These are phyloP conservation scores for Pyricularia sp. DNA, from an alignment of 2,329 filamentous ascomycete species.

Conservation along the genomic window DNA sequence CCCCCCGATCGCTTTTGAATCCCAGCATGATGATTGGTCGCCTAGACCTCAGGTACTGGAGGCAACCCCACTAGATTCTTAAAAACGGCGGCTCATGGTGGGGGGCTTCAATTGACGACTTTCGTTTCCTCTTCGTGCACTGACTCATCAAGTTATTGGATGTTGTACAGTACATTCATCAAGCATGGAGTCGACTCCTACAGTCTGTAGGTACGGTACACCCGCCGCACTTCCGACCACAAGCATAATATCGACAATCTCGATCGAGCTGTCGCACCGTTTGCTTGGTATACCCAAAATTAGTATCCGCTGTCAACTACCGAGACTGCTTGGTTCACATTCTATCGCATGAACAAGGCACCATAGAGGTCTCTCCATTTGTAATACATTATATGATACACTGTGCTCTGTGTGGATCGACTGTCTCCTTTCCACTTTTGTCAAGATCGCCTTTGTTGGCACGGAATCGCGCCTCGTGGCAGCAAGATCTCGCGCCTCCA, in stretches of 20 bases:
- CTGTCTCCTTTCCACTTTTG: not conserved
- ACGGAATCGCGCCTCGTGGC: not conserved
- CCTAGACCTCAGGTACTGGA: not conserved
- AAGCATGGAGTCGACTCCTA: too few species aligned
- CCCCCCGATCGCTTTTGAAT: not conserved
- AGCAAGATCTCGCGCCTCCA: not conserved
- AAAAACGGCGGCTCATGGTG: not conserved
- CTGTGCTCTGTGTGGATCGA: not conserved
- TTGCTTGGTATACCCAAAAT: not conserved
- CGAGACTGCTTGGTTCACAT: not conserved
- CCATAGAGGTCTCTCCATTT: not conserved
- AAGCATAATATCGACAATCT: too few species aligned
- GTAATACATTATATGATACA: not conserved
- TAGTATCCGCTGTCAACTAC: not conserved
- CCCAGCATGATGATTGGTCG: not conserved
- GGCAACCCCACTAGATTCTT: not conserved
- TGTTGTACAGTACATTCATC: too few species aligned
- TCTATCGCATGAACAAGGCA: not conserved
- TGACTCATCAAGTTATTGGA: too few species aligned
- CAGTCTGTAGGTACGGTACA: too few species aligned
- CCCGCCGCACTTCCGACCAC: too few species aligned
- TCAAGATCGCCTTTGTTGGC: not conserved
- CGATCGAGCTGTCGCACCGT: too few species aligned
- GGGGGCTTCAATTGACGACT: too few species aligned
- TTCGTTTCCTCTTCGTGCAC: too few species aligned